Percentiles rank a stretch among this genome's conserved stretches.
Conservation (phyloP, 192 early-diverging fungal species). For the Spizellomyces sp. region DNA sequence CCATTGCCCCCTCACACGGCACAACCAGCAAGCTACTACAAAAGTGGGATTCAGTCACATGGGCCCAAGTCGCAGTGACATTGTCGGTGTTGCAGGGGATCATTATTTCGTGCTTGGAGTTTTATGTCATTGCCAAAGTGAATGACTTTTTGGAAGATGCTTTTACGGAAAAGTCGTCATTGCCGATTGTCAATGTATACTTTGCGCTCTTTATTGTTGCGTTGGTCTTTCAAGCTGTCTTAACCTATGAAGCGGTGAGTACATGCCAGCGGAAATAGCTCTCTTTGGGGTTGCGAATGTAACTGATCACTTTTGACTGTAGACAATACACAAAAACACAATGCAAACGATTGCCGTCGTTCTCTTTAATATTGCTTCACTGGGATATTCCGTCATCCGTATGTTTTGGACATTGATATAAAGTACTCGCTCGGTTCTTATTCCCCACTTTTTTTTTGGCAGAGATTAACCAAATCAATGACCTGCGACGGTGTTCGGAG, state of each 20-base stretch:
- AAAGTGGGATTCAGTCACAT: neutral
- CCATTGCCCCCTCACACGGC: no score
- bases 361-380: constrained; percentile 28
- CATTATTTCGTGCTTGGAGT: constrained; percentile 14
- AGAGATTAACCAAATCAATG: constrained; percentile 3
- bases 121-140: constrained; percentile 7
- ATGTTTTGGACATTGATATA: constrained; percentile 7
- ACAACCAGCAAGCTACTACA: neutral
- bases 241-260: constrained; percentile 32
- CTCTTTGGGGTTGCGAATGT: neutral
- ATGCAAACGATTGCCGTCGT: constrained; percentile 38
- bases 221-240: constrained; percentile 30
- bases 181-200: constrained; percentile 30
- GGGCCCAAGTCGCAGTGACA: constrained; percentile 21
- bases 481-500: neutral
- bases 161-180: neutral
- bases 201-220: constrained; percentile 37
- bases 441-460: no score
- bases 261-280: neutral
- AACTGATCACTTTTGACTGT: neutral
- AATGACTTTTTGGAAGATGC: constrained; percentile 16
- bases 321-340: constrained; percentile 30
- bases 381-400: constrained; percentile 35
- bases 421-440: neutral
- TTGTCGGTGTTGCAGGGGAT: constrained; percentile 11